Conservation (phyloP, 139 green algal genomes). For the Tetradesmus lagerheimii region DNA sequence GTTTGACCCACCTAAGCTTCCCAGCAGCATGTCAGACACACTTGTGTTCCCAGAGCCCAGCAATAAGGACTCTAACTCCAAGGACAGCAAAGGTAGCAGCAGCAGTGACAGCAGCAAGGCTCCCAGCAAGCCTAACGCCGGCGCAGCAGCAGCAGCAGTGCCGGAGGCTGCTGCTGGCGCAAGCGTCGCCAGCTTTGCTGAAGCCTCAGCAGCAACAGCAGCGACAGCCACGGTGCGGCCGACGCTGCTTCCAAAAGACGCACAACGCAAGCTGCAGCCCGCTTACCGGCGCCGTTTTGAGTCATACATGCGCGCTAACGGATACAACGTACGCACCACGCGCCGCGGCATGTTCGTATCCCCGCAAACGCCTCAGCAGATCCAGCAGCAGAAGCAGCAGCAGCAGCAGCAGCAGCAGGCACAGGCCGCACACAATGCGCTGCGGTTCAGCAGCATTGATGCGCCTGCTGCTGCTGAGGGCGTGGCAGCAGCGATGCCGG, state of each 20-base stretch:
- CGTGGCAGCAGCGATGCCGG: background rate
- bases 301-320: background rate
- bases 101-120: slow-evolving; percentile 4
- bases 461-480: too few relatives aligned
- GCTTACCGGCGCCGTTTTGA: background rate
- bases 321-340: background rate
- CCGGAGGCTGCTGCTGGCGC: background rate
- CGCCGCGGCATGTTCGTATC: background rate
- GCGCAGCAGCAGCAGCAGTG: background rate
- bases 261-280: background rate
- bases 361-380: background rate
- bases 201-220: background rate
- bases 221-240: too few relatives aligned
- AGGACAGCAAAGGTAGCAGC: background rate
- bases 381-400: background rate
- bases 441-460: slow-evolving; percentile 7
- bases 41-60: background rate
- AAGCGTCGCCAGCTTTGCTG: background rate
- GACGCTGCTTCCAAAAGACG: background rate
- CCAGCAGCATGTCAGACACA: background rate
- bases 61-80: background rate
- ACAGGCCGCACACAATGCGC: background rate
- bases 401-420: slow-evolving; percentile 13
- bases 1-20: background rate
- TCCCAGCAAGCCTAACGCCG: background rate